Evolutionary conservation across 371 early-diverging fungal species (phyloP), one percentile per base, ranked within the genome.

Genomic region (Lichtheimia ramosa): DNA sequence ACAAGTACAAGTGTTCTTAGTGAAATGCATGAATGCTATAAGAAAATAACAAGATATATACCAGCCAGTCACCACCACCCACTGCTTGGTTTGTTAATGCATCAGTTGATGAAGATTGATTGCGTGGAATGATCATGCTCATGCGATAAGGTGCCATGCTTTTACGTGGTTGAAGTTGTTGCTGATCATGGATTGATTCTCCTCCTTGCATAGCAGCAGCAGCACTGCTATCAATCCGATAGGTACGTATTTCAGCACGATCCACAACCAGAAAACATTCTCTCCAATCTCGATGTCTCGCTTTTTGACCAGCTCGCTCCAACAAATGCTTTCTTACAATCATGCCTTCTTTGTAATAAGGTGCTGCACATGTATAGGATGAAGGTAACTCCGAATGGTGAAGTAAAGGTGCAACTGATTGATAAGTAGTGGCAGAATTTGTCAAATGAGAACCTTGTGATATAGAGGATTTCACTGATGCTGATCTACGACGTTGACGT

Each of bases 261-360:
- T 87, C 89, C 1, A 89, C 79, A 2, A 92, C 83, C 16, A 90
- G 81, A 43, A 86, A 88, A 64, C 92, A 89, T 25, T 92, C 84
- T 65, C 88, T 90, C 97, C 97, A 96, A 40, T 84, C 83, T 3
- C 96, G 84, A 59, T 90, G 80, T 28, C 83, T 79, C 2, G 96
- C 92, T 70, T 90, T 90, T 54, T 85, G 85, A 43, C 85, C 88
- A 3, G 83, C 82, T 7, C 80, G 74, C 66, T 92, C 94, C 48
- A 87, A 74, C 50, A 93, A 65, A 68, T 94, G 93, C 69, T 96
- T 96, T 25, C 95, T 82, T 58, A 91, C 85, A 39, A 96, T 81
- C 8, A 91, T 72, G 13, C 95, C 91, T 64, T 91, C 90, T 62
- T 91, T 83, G 15, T 75, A 78, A 51, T 81, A 81, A 7, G 78